phyloP scores from a whole-genome alignment of 1,284 basidiomycete genomes.

The Psilocybe mexicana region DNA sequence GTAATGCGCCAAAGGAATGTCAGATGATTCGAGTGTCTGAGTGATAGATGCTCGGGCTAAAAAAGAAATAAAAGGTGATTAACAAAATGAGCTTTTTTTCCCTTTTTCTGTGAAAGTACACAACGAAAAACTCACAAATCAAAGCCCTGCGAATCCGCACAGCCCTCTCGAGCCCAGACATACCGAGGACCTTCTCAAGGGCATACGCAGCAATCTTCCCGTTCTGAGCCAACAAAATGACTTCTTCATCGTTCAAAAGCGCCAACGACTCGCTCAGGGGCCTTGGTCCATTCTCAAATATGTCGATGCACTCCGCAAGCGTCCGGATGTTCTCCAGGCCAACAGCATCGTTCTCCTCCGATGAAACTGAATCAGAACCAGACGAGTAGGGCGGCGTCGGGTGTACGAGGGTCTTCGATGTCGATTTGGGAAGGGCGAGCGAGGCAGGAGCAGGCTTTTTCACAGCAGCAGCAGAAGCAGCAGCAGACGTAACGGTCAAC shows the following conservation, averaged over 20 bases:
- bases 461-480: not conserved
- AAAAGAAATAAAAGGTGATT: slow-evolving; percentile 6
- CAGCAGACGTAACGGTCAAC: slow-evolving; percentile 7
- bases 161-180: slow-evolving; percentile 76
- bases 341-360: slow-evolving; percentile 8
- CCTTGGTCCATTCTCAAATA: slow-evolving; percentile 84
- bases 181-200: slow-evolving; percentile 83
- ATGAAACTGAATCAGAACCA: slow-evolving; percentile 15
- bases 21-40: slow-evolving; percentile 82
- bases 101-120: not conserved
- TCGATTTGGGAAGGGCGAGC: not conserved
- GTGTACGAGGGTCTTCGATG: slow-evolving; percentile 3
- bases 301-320: slow-evolving; percentile 82
- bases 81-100: slow-evolving; percentile 5
- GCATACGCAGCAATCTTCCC: slow-evolving; percentile 95
- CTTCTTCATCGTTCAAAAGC: slow-evolving; percentile 88
- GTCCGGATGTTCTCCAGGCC: slow-evolving; percentile 44
- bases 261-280: slow-evolving; percentile 56
- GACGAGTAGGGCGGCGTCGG: slow-evolving; percentile 23
- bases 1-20: slow-evolving; percentile 84
- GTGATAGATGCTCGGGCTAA: slow-evolving; percentile 85
- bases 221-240: slow-evolving; percentile 86
- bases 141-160: slow-evolving; percentile 88
- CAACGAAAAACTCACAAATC: slow-evolving; percentile 66
- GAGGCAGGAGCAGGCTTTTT: slow-evolving; percentile 3